Base-by-base conservation (phyloP, 2,329 filamentous ascomycete genomes). In the Colletotrichum lentis region DNA sequence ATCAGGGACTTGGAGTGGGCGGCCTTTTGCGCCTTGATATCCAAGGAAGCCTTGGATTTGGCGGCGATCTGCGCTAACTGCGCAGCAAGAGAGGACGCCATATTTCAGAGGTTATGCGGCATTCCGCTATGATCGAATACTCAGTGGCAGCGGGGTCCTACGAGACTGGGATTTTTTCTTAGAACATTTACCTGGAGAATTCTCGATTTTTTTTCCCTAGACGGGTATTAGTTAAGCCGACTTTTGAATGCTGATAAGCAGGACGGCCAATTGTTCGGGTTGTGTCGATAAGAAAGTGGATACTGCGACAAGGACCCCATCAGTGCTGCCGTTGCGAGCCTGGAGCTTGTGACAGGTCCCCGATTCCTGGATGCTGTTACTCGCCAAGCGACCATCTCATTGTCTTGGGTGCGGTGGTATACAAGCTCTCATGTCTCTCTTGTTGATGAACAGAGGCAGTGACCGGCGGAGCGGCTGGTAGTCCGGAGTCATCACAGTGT, bases 1-100 rank as follows among this genome's bases (percentile, higher is more conserved):
- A 99, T 92, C 70, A 99, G 83, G 61, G 96, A 99, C 80, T 97
- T 95, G 72, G 93, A 93, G 81, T 99, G 96, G 71, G 93, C 89
- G 69, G 91, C 88, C 80, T 94, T 95, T 82, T 97, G 94, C 75
- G 94, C 93, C 81, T 96, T 97, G 74, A 97, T 86, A 77, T 98
- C 93, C 75, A 98, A 88, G 73, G 95, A 91, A 77, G 94, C 91
- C 74, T 94, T 97, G 74, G 93, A 97, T 76, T 92, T 92, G 72
- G 91, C 90, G 73, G 94, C 93, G 77, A 99, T 94, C 77, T 93
- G 90, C 84, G 94, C 93, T 83, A 99, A 85, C 86, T 99, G 96
- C 83, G 93, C 90, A 81, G 95, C 92, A 73, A 99, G 91, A 77
- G 93, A 90, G 69, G 94, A 93, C 74, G 90, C 86, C 93, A 96